These are phyloP conservation scores for Begonia fuchsioides DNA, from an alignment of 306 rosid genomes.

Conservation along the genomic window DNA sequence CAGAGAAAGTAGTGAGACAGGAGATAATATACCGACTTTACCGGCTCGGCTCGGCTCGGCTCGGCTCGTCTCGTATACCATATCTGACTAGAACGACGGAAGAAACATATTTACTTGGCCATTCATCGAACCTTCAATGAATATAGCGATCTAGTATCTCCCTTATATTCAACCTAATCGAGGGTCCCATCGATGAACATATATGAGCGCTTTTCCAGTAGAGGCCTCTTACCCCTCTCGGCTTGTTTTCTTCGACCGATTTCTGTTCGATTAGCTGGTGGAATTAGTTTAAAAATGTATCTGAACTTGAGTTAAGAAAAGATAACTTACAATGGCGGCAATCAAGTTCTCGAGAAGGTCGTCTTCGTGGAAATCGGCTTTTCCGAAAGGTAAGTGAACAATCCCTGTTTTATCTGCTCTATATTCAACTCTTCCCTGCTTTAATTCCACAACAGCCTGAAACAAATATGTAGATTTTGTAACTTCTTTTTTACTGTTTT, in stretches of 20 bases:
- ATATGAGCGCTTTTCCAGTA: constrained; percentile 94
- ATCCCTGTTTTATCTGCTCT: constrained; percentile 98
- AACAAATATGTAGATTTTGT: background rate
- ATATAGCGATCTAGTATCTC: constrained; percentile 77
- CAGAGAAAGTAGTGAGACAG: too few species aligned
- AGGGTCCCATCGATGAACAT: constrained; percentile 98
- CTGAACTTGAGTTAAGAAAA: constrained; percentile 1
- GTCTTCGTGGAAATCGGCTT: constrained; percentile 69
- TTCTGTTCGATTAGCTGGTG: constrained; percentile 31
- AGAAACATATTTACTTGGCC: too few species aligned
- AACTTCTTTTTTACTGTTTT: too few species aligned
- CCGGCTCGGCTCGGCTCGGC: too few species aligned
- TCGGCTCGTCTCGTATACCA: too few species aligned
- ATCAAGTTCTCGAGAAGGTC: constrained; percentile 74
- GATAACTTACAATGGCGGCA: constrained; percentile 57
- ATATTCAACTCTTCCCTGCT: constrained; percentile 90
- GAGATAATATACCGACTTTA: too few species aligned
- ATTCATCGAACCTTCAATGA: constrained; percentile 7
- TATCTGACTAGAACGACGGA: too few species aligned
- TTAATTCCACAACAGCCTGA: constrained; percentile 94
- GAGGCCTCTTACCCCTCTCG: constrained; percentile 87
- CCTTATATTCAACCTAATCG: constrained; percentile 64
- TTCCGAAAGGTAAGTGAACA: constrained; percentile 86
- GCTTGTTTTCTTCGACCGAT: constrained; percentile 88
- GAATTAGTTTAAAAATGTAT: too few species aligned